Evolutionary conservation across 164 flowering plant genomes (phyloP), one percentile per base, ranked within the genome.

Genomic region (Aristolochia contorta): DNA sequence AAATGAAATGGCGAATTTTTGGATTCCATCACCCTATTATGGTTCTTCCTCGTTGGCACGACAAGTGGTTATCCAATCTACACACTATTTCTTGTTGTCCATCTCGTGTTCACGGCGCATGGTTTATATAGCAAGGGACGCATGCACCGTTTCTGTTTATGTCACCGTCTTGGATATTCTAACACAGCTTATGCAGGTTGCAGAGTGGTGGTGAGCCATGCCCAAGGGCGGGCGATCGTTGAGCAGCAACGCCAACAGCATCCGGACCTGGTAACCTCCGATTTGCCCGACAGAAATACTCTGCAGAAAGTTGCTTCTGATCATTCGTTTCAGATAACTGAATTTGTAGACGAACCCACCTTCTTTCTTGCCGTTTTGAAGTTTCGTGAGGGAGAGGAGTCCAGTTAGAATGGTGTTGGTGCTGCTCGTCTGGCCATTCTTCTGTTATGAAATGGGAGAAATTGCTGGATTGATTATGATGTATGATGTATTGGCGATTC

Each of bases 341-440:
- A 85, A 37, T 86, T 73, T 60, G 73, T 79, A 10, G 95, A 93
- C 58, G 89, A 86, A 53, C 77, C 81, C 58, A 77, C 65, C 6
- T 77, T 93, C 66, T 93, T 82, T 75, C 88, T 93, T 63, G 92
- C 95, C 50, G 84, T 83, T 61, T 69, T 89, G 69, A 77, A 77
- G 63, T 78, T 72, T 60, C 30, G 43, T 37, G 12, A 37, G 43
- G 43, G 7, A 8, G 43, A 37, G 9, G 10, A 37, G 9, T 37
- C 43, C 43, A 10, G 10, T 37, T 37, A 37, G 43, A 37, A 0
- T 37, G 10, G 43, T 37, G 7, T 37, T 8, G 7, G 12, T 37
- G 43, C 43, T 37, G 12, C 43, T 6, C 10, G 5, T 37, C 43
- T 6, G 43, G 43, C 12, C 1, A 37, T 37, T 37, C 43, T 8